Evolutionary conservation across 2,329 filamentous ascomycete species (phyloP), one percentile per base, ranked within the genome.

Genomic region (Epichloe glyceriae): DNA sequence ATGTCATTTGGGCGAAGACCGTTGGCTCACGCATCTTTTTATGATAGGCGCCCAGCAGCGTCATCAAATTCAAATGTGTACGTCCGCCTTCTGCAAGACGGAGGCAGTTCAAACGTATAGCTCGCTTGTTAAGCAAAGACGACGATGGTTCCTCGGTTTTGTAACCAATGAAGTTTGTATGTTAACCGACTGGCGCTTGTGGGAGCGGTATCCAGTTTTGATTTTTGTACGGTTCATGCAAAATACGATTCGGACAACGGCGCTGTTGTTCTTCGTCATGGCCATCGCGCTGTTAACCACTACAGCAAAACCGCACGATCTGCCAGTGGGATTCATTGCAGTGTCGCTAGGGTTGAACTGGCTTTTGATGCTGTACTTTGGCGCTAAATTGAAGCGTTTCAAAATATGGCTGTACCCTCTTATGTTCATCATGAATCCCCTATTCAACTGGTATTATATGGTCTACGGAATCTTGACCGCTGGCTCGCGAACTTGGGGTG

Each of bases 401-500:
- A 97, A 98, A 73, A 86, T 94, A 55, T 91, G 88, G 84, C 74
- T 97, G 5, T 97, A 97, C 64, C 91, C 91, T 0, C 61, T 97
- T 55, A 96, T 97, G 89, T 97, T 96, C 64, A 70, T 95, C 45
- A 67, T 96, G 55, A 97, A 96, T 62, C 91, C 93, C 0, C 94
- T 97, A 63, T 90, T 96, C 75, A 97, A 97, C 68, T 97, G 91
- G 91, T 79, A 88, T 52, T 97, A 97, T 71, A 95, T 96, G 86
- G 85, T 95, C 2, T 95, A 96, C 65, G 90, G 89, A 43, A 94
- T 95, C 58, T 93, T 95, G 67, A 96, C 91, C 0, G 89, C 90
- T 33, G 89, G 90, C 19, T 88, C 95, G 65, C 79, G 91, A 56
- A 97, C 91, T 1, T 98, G 93, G 91, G 91, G 91, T 57, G 91